Evolutionary conservation across 2,329 filamentous ascomycete species (phyloP), one percentile per base, ranked within the genome.

Genomic region (Teratosphaeria pseudoeucalypti): DNA sequence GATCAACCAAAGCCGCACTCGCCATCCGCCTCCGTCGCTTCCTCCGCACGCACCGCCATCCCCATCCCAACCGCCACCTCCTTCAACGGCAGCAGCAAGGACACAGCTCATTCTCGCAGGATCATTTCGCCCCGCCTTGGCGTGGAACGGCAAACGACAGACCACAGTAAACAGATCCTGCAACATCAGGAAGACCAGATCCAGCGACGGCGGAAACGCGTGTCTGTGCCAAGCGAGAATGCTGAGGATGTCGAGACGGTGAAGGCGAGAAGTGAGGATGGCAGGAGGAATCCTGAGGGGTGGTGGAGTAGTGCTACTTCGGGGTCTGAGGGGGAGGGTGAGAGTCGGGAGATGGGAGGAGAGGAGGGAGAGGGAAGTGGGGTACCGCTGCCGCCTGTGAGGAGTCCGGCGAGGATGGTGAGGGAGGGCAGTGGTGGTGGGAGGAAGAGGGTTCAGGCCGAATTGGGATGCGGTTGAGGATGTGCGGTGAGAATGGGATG

Each of bases 271-370:
- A 56, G 34, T 14, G 23, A n/a, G 43, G 49, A 39, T 34, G 14
- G 59, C 47, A 56, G 55, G 12, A 59, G 57, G 47, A 47, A 57
- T 52, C 62, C 62, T 1, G 62, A 63, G 37, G 62, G 62, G 5
- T 63, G 62, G 62, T 63, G 62, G 62, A 52, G 37, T 39, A 23
- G 23, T 7, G 39, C 58, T 52, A 52, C 26, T 34, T 56, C 58
- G 26, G 27, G 39, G 11, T 53, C 52, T 43, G 57, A 23, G 49
- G 47, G n/a, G 43, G 56, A 52, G 27, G 34, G 3, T 14, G 52
- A 5, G 34, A 34, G 32, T 3, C 10, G 55, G 11, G 55, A 57
- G 23, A 37, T 4, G 26, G 14, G 10, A 14, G 37, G 27, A 5
- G 55, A 49, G n/a, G 32, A 14, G 37, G 55, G 32, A 29, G 32